These are phyloP conservation scores for Ciborinia camelliae DNA, from an alignment of 2,329 filamentous ascomycete genomes.

Conservation along the genomic window DNA sequence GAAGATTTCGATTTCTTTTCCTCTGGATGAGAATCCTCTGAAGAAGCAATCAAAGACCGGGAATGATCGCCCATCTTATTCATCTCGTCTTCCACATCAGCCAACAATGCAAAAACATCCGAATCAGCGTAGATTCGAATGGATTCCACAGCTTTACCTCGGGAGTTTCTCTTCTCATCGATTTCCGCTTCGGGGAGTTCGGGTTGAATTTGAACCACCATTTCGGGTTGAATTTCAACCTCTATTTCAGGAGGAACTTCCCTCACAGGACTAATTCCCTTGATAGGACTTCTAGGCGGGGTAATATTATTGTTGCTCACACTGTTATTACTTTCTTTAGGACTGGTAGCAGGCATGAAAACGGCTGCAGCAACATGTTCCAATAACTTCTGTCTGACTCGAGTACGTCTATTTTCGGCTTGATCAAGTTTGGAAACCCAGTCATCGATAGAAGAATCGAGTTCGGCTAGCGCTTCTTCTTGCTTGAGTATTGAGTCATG, in stretches of 20 bases:
- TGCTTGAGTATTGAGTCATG: slow-evolving; percentile 74
- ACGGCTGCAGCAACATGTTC: slow-evolving; percentile 75
- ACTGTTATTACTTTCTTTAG: too few relatives aligned
- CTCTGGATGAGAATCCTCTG: background rate
- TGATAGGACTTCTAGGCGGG: slow-evolving; percentile 45
- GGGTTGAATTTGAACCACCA: background rate
- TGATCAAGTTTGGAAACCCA: slow-evolving; percentile 78
- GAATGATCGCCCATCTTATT: slow-evolving; percentile 39
- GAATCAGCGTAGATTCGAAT: slow-evolving; percentile 67
- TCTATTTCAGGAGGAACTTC: background rate
- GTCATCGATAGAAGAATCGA: slow-evolving; percentile 75
- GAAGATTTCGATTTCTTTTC: background rate
- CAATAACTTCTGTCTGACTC: slow-evolving; percentile 74
- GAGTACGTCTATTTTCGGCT: slow-evolving; percentile 71
- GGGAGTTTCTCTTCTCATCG: slow-evolving; percentile 12
- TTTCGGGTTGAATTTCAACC: background rate
- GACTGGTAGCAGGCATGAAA: slow-evolving; percentile 38
- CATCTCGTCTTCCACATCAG: slow-evolving; percentile 63
- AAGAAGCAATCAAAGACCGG: background rate
- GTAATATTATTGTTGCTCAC: slow-evolving; percentile 22
- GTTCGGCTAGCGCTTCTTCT: slow-evolving; percentile 72
- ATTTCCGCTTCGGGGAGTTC: background rate
- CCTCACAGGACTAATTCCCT: slow-evolving; percentile 13
- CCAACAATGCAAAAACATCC: slow-evolving; percentile 63
- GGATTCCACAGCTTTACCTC: slow-evolving; percentile 53